Conservation (phyloP, 2,329 filamentous ascomycete species). For the Plectosphaerella sp. region DNA sequence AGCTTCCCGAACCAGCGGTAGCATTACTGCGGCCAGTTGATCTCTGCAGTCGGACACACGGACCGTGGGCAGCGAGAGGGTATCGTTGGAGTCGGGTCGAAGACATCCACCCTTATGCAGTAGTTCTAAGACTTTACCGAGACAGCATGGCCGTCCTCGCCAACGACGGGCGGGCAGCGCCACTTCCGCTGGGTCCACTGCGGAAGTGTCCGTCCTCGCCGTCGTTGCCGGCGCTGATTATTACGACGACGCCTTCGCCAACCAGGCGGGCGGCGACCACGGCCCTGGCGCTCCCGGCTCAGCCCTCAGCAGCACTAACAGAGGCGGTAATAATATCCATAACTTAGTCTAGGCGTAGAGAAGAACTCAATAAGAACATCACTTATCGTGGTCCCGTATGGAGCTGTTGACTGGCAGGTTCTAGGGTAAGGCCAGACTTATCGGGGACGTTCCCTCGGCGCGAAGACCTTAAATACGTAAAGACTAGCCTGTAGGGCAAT, state of each 20-base stretch:
- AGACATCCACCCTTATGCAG: conserved; percentile 17
- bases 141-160: conserved; percentile 33
- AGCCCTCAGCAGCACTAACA: conserved; percentile 18
- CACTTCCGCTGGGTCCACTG: conserved; percentile 28
- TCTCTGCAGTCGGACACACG: conserved; percentile 17
- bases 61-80: conserved; percentile 26
- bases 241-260: conserved; percentile 33
- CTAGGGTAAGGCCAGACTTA: too few species aligned
- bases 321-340: conserved; percentile 21
- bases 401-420: too few species aligned
- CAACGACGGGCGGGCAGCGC: conserved; percentile 34
- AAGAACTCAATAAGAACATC: conserved; percentile 8
- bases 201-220: conserved; percentile 33
- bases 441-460: neutral
- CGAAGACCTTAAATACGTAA: conserved; percentile 18
- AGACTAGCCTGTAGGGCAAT: conserved; percentile 18
- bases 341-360: conserved; percentile 8
- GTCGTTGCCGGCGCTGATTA: conserved; percentile 35
- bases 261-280: conserved; percentile 33
- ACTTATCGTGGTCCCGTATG: conserved; percentile 4
- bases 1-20: conserved; percentile 39
- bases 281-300: conserved; percentile 28
- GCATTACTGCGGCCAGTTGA: conserved; percentile 23
- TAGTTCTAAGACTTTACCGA: conserved; percentile 26
- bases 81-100: conserved; percentile 34